Evolutionary conservation across 2,329 filamentous ascomycete genomes (phyloP), one percentile per base, ranked within the genome.

Genomic region (Pseudogymnoascus sp.): DNA sequence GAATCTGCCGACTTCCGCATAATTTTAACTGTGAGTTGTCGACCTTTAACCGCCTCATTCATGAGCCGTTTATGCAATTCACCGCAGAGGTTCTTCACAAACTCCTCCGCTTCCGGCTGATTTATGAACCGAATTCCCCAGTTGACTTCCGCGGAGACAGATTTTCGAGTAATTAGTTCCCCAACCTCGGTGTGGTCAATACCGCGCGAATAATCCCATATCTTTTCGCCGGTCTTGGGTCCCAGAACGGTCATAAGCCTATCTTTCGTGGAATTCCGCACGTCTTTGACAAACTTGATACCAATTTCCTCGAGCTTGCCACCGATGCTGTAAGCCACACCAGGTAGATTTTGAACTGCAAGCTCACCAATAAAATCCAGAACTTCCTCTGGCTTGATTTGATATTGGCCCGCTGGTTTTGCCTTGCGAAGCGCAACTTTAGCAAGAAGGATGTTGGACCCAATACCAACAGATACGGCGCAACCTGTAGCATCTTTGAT

Each of bases 41-140:
- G 89, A 12, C 94, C 94, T 71, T 89, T 95, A 61, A 97, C 91
- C 31, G 87, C 82, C 72, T 97, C 91, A 67, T 92, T 90, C 21
- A 92, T 72, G 16, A 99, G 77, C 1, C 94, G 84, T 63, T 87
- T 88, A 69, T 92, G 87, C 5, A 99, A 77, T 74, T 99, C 94
- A 63, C 87, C 87, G 71, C 90, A 94, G 0, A 99, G 78, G 67
- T 90, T 94, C 65, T 85, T 79, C 31, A 97, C 82, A 73, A 99
- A 99, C 67, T 95, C 91, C 64, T 97, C 93, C 0, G 92, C 92
- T 75, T 99, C 93, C n/a, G 84, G 82, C 71, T 97, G 91, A 65
- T 83, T 95, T 68, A 94, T 85, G 72, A 99, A 99, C 5, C 94
- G 87, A 63, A 99, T 96, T 2, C 95, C 94, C 94, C 94, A 99